Percentiles rank a stretch among this genome's conserved stretches.
Conservation (phyloP, 768 basidiomycete species). For the Exidia glandulosa region DNA sequence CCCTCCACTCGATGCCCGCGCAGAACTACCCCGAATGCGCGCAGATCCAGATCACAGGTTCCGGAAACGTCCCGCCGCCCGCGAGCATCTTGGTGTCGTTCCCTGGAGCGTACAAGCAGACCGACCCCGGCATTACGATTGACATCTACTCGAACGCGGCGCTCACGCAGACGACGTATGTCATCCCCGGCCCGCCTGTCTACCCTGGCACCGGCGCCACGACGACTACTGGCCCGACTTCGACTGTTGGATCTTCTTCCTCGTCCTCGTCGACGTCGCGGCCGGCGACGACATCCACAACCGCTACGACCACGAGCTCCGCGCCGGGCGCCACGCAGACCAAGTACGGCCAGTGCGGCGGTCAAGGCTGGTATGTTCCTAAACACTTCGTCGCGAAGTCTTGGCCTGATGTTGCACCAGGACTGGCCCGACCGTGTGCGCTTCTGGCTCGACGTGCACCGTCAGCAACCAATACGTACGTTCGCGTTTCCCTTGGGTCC, state of each 20-base stretch:
- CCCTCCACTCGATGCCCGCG: slow-evolving; percentile 8
- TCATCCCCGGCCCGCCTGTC: slow-evolving; percentile 25
- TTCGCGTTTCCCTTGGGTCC: background rate
- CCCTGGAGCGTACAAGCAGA: slow-evolving; percentile 20
- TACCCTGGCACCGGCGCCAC: background rate
- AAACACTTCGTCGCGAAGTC: background rate
- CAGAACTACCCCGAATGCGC: slow-evolving; percentile 19
- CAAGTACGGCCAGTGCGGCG: slow-evolving; percentile 7
- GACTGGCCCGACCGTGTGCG: slow-evolving; percentile 6
- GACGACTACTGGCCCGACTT: background rate
- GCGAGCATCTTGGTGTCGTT: slow-evolving; percentile 22
- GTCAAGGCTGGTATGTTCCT: background rate
- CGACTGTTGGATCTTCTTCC: no score
- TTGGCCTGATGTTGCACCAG: background rate
- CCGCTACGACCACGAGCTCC: slow-evolving; percentile 2
- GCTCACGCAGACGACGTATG: slow-evolving; percentile 24
- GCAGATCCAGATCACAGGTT: slow-evolving; percentile 22
- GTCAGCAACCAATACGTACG: slow-evolving; percentile 4
- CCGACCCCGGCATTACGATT: slow-evolving; percentile 26
- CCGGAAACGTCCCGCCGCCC: slow-evolving; percentile 20
- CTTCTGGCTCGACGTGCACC: slow-evolving; percentile 6
- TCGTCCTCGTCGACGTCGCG: background rate
- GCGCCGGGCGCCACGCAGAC: slow-evolving; percentile 2
- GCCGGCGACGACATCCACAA: background rate
- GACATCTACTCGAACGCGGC: slow-evolving; percentile 27